A percentile compares a stretch with the other conserved stretches of the same genome.
phyloP scores from a whole-genome alignment of 2,329 filamentous ascomycete species.

The Claviceps sp. region DNA sequence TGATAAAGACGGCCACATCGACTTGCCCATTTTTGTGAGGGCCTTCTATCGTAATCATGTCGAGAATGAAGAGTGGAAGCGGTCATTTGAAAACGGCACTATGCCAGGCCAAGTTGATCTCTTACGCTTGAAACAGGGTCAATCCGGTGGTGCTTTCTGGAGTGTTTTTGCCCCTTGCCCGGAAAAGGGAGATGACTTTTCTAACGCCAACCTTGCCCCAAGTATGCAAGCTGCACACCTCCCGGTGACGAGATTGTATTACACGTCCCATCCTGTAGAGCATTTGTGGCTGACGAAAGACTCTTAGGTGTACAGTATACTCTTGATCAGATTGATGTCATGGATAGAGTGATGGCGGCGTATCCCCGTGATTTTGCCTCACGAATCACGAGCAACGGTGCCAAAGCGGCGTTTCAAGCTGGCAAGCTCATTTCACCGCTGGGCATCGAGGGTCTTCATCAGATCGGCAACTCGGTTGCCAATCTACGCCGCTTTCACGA shows the following conservation, averaged over 20 bases:
- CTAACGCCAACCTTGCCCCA: conserved; percentile 54
- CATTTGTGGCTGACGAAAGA: background rate
- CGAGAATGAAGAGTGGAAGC: conserved; percentile 58
- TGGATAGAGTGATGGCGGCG: conserved; percentile 45
- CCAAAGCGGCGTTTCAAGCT: conserved; percentile 38
- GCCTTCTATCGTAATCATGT: conserved; percentile 61
- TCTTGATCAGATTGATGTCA: conserved; percentile 59
- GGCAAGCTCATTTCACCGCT: conserved; percentile 55
- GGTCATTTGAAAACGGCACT: conserved; percentile 58
- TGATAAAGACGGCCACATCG: conserved; percentile 69
- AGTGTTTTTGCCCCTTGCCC: conserved; percentile 75
- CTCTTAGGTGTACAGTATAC: conserved; percentile 48
- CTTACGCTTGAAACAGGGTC: conserved; percentile 56
- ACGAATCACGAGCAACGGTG: conserved; percentile 44
- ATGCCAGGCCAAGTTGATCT: conserved; percentile 63
- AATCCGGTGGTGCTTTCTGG: conserved; percentile 84
- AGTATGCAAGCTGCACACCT: conserved; percentile 28
- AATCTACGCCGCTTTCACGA: conserved; percentile 64
- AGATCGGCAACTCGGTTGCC: conserved; percentile 74
- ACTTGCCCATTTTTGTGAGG: conserved; percentile 65
- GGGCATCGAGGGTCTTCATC: conserved; percentile 79
- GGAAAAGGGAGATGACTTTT: conserved; percentile 56
- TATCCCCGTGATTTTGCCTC: conserved; percentile 47
- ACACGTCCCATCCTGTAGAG: background rate
- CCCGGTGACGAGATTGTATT: background rate